Base-by-base conservation (phyloP, 345 rosid genomes). In the Salix dunnii region DNA sequence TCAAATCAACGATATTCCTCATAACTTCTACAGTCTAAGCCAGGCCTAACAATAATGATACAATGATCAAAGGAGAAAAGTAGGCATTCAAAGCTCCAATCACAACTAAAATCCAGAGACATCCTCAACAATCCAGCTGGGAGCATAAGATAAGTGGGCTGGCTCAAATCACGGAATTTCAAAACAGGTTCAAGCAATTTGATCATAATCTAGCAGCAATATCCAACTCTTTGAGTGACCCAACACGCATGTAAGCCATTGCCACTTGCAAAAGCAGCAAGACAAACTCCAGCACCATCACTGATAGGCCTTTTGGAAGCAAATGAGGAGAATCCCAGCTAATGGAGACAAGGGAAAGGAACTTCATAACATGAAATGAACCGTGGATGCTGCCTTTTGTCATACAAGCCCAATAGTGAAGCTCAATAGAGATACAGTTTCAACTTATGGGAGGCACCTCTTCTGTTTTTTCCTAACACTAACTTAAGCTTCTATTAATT, bases 231-330 rank as follows among this genome's bases (percentile, higher is more conserved):
- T n/a, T 74, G 95, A n/a, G 78, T 83, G 60, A 88, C 91, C 97
- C 99, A 94, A 67, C 97, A 96, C 60, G 95, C 98, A 63, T 96
- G 94, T 69, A 96, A 86, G 35, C 99, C 97, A 77, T 81, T 90
- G 0, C 98, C 93, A 36, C 94, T 89, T 18, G 99, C 87, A 79
- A 96, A 93, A 6, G 85, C 92, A 20, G 94, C 78, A 42, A 92
- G 83, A 73, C 89, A 89, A 61, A 92, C 94, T 2, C 97, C 98
- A 67, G 92, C 79, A 20, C 90, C 99, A 68, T 91, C 97, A 0
- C 97, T 96, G 21, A 94, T 61, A 70, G 95, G 85, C 79, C 77
- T 89, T 42, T 74, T 92, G 98, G 85, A 91, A 94, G 91, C 98
- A 96, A 64, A 96, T 87, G 27, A 96, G 78, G 84, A 92, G 99